Percentiles rank a stretch among this genome's conserved stretches.
Conservation (phyloP, 202 grass and related monocot species). For the Elaeis oleifera region DNA sequence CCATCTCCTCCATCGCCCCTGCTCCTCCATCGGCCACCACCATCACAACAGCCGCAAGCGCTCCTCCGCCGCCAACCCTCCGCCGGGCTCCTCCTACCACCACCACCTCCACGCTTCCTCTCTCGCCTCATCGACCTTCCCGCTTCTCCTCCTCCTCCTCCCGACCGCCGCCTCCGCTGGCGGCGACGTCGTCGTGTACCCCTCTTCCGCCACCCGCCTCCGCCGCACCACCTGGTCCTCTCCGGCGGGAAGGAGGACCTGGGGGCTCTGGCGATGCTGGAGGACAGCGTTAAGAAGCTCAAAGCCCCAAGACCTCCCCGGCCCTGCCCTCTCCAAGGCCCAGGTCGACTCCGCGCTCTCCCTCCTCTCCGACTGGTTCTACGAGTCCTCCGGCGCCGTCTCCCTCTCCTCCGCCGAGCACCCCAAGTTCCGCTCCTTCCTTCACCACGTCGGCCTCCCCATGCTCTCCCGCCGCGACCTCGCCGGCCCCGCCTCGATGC, state of each 20-base stretch:
- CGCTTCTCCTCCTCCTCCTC: conserved; percentile 30
- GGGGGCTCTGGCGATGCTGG: conserved; percentile 55
- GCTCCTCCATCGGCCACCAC: conserved; percentile 42
- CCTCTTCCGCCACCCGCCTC: conserved; percentile 22
- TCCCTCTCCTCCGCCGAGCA: conserved; percentile 50
- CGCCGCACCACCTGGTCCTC: conserved; percentile 34
- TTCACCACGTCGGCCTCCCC: conserved; percentile 61
- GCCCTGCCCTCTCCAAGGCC: conserved; percentile 37
- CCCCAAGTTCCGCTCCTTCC: conserved; percentile 59
- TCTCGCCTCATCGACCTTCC: conserved; percentile 47
- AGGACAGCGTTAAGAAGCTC: conserved; percentile 80
- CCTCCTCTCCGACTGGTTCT: conserved; percentile 70
- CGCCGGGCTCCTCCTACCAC: conserved; percentile 5
- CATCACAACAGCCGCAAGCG: conserved; percentile 50
- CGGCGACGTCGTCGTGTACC: not conserved
- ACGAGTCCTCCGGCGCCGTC: conserved; percentile 55
- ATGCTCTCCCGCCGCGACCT: conserved; percentile 32
- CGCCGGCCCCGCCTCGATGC: conserved; percentile 38
- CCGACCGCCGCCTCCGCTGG: not conserved
- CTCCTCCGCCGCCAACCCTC: conserved; percentile 31
- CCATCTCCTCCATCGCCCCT: conserved; percentile 36
- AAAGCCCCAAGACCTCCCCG: conserved; percentile 64
- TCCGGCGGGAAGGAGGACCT: conserved; percentile 76
- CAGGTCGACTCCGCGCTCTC: conserved; percentile 55
- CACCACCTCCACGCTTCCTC: conserved; percentile 18